phyloP scores from a whole-genome alignment of 2,329 filamentous ascomycete species.

The Bretziella fagacearum region DNA sequence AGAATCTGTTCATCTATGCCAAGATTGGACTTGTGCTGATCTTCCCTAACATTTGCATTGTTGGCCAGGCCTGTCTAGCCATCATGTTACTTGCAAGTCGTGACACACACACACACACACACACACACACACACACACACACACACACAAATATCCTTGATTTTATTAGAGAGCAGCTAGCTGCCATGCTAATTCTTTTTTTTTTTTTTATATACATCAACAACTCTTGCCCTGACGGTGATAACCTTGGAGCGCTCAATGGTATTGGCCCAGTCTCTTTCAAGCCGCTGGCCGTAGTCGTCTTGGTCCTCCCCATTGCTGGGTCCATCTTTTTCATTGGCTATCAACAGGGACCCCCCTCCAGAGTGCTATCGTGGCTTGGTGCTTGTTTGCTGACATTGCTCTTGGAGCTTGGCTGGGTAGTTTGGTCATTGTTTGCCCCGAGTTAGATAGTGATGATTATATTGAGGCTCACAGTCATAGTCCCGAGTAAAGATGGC shows the following conservation, averaged over 20 bases:
- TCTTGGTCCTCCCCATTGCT: constrained; percentile 66
- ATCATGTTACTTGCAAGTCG: constrained; percentile 63
- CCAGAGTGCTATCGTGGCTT: constrained; percentile 72
- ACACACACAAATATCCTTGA: neutral
- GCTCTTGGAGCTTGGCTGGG: constrained; percentile 64
- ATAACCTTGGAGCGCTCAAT: constrained; percentile 76
- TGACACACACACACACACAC: neutral
- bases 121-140: no score
- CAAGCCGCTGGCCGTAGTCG: constrained; percentile 69
- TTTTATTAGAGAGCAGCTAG: neutral
- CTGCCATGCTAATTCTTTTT: neutral
- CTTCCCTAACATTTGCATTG: constrained; percentile 76
- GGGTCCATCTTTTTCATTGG: constrained; percentile 72
- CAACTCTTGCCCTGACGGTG: constrained; percentile 7
- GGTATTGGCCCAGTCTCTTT: constrained; percentile 87
- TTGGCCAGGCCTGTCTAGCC: constrained; percentile 78
- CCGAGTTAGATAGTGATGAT: constrained; percentile 42
- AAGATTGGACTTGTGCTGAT: constrained; percentile 70
- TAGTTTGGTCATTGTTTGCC: constrained; percentile 59
- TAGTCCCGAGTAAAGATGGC: neutral
- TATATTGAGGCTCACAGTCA: constrained; percentile 17
- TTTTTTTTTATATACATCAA: constrained; percentile 1
- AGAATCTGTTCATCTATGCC: constrained; percentile 52
- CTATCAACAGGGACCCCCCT: constrained; percentile 49
- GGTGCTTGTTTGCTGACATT: constrained; percentile 74